These are phyloP conservation scores for Aspergillus texensis DNA, from an alignment of 2,329 filamentous ascomycete species.

Conservation along the genomic window DNA sequence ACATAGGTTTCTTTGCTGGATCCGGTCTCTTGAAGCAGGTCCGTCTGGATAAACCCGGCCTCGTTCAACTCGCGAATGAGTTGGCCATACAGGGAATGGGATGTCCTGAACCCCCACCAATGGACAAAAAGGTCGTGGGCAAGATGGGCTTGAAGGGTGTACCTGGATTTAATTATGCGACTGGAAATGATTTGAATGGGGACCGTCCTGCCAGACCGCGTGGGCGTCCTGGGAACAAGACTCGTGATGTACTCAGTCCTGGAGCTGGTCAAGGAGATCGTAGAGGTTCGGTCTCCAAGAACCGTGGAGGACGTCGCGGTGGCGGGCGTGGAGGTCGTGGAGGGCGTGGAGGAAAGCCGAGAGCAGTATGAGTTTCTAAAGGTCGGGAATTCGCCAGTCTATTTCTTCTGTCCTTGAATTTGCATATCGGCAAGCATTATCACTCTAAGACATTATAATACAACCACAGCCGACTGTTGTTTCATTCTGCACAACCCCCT, in stretches of 20 bases:
- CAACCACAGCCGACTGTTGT: neutral
- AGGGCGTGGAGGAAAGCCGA: conserved; percentile 13
- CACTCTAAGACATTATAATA: neutral
- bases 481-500: neutral
- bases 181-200: conserved; percentile 18
- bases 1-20: conserved; percentile 39
- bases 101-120: conserved; percentile 39
- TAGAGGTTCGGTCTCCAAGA: conserved; percentile 25
- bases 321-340: conserved; percentile 19
- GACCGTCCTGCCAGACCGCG: conserved; percentile 13
- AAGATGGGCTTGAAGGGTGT: conserved; percentile 46
- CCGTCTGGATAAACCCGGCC: conserved; percentile 34
- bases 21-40: conserved; percentile 35
- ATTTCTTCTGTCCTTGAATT: neutral
- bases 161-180: conserved; percentile 36
- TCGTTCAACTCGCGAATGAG: conserved; percentile 41
- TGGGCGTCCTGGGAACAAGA: conserved; percentile 20
- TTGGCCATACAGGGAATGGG: conserved; percentile 41
- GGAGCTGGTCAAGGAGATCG: conserved; percentile 24
- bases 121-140: conserved; percentile 41
- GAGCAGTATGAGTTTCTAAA: neutral
- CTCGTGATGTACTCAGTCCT: conserved; percentile 28
- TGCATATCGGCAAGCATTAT: neutral
- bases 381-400: neutral
- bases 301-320: conserved; percentile 20